Percentiles rank a stretch among this genome's conserved stretches.
These are phyloP conservation scores for Rosa rugosa DNA, from an alignment of 306 rosid species.

Conservation along the genomic window DNA sequence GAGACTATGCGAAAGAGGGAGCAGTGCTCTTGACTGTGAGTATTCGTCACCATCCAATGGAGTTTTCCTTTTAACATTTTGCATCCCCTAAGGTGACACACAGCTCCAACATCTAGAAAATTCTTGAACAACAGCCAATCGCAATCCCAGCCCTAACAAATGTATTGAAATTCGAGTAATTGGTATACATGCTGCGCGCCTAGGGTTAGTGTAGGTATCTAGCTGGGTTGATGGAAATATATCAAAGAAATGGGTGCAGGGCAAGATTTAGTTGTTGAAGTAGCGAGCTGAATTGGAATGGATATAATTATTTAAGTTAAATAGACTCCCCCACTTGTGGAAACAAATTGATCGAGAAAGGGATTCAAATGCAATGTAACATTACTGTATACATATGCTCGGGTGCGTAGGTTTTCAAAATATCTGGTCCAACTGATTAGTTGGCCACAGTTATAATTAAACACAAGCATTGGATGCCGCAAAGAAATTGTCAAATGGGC, in stretches of 20 bases:
- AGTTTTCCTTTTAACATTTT: neutral
- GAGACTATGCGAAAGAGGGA: too few species aligned
- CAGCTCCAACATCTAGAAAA: neutral
- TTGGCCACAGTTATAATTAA: neutral
- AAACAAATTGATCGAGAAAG: neutral
- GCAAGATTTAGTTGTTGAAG: constrained; percentile 25
- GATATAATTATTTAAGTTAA: neutral
- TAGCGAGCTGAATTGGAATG: neutral
- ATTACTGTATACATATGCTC: neutral
- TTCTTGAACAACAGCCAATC: neutral
- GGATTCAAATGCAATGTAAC: neutral
- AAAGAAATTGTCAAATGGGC: constrained; percentile 4
- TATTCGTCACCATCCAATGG: neutral
- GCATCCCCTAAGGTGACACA: neutral
- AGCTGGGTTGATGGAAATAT: neutral
- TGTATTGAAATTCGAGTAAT: neutral
- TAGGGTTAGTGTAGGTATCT: neutral
- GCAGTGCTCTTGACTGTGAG: too few species aligned
- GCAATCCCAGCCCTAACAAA: neutral
- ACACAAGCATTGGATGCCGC: neutral
- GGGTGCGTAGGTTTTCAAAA: neutral
- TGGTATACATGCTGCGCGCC: neutral
- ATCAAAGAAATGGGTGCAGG: neutral
- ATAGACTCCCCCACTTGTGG: constrained; percentile 17
- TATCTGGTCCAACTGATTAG: neutral